Evolutionary conservation across 164 flowering plant species (phyloP).

Genomic region (Saururus chinensis): DNA sequence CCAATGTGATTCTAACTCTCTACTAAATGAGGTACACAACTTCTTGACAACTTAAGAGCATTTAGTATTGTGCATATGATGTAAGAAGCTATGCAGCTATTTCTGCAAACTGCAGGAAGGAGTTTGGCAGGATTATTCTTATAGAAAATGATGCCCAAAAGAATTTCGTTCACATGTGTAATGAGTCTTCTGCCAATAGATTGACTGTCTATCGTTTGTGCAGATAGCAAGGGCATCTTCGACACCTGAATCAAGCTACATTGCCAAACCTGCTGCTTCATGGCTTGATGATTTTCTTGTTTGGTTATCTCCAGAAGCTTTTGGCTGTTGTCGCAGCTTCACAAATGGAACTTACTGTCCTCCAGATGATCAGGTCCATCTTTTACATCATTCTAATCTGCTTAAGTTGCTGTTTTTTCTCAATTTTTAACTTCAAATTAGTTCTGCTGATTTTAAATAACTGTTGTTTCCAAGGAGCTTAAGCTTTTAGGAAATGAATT

Average conservation of each 20-base stretch:
- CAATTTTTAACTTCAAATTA: not conserved
- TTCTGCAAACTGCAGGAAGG: not conserved
- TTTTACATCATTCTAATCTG: not conserved
- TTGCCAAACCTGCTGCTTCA: conserved; percentile 99
- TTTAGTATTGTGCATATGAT: not conserved
- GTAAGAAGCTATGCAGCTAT: not conserved
- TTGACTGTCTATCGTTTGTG: conserved; percentile 8
- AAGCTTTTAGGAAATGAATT: too few species aligned
- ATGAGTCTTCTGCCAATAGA: not conserved
- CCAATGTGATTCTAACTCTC: conserved; percentile 84
- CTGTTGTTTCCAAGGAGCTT: too few species aligned
- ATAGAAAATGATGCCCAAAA: not conserved
- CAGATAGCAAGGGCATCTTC: conserved; percentile 83
- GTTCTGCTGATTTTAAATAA: not conserved
- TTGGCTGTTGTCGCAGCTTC: conserved; percentile 96
- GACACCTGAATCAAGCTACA: conserved; percentile 68
- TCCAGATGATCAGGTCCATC: conserved; percentile 88
- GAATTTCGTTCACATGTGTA: not conserved
- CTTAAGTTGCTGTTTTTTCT: not conserved
- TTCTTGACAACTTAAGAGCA: not conserved
- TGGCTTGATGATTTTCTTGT: conserved; percentile 99
- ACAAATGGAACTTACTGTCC: conserved; percentile 90
- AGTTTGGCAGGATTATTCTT: too few species aligned
- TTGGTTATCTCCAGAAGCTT: conserved; percentile 99
- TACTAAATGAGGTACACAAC: conserved; percentile 69